Evolutionary conservation across 108 stramenopile species (phyloP).

Genomic region (Conticribra weissflogii): DNA sequence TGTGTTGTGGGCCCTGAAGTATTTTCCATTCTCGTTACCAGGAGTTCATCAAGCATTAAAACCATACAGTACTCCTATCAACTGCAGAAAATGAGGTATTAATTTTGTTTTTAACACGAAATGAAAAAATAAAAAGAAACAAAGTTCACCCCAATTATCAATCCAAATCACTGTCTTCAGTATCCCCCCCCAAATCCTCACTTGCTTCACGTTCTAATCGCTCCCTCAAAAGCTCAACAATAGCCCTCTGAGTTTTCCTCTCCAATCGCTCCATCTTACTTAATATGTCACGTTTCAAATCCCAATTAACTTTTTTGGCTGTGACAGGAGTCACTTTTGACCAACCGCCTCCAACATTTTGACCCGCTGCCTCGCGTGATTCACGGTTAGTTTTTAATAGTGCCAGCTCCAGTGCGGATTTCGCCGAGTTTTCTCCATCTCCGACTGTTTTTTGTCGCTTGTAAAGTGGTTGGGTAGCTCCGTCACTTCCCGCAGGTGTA

Average conservation of each 20-base stretch:
- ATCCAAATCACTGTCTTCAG: conserved; percentile 50
- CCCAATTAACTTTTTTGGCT: conserved; percentile 85
- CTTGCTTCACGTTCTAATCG: conserved; percentile 72
- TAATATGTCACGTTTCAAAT: conserved; percentile 83
- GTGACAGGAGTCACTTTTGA: conserved; percentile 38
- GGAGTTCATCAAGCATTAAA: too few species aligned
- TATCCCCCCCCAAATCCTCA: conserved; percentile 33
- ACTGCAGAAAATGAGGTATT: too few species aligned
- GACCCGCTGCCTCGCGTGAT: conserved; percentile 45
- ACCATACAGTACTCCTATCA: too few species aligned
- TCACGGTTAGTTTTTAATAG: conserved; percentile 56
- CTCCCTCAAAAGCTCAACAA: conserved; percentile 73
- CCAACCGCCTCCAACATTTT: conserved; percentile 29
- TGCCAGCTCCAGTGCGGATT: conserved; percentile 61
- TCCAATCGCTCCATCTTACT: conserved; percentile 75
- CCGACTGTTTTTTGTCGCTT: conserved; percentile 41
- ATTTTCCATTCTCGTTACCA: too few species aligned
- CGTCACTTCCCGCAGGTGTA: too few species aligned
- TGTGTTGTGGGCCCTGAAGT: too few species aligned
- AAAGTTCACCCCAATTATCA: background rate
- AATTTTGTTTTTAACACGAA: background rate
- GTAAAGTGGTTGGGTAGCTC: background rate
- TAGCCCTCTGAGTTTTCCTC: conserved; percentile 72
- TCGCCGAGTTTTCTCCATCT: conserved; percentile 10
- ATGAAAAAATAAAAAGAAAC: too few species aligned